Evolutionary conservation across 768 basidiomycete species (phyloP), one percentile per base, ranked within the genome.

Genomic region (Mycena capillaripes): DNA sequence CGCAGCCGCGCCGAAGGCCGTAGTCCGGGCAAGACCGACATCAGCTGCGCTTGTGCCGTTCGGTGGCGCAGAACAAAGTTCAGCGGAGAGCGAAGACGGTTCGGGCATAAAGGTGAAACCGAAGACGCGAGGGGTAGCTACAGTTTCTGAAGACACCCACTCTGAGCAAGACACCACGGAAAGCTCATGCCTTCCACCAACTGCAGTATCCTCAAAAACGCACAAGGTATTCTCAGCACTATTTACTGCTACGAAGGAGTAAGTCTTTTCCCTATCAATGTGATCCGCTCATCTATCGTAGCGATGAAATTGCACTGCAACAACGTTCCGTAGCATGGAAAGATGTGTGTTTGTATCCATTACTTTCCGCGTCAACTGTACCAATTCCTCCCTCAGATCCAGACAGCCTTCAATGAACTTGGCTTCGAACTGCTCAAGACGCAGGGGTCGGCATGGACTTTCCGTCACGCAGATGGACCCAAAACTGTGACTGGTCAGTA

Each of bases 401-500:
- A n/a, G 30, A 19, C 52, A 2, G 42, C 69, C 1, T 70, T 70
- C 16, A 38, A 36, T 11, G 40, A 62, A 23, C 27, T 70, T 32
- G 56, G 48, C 0, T 70, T 70, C 21, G n/a, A 14, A 34, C 55
- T 64, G 21, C 19, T 29, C 38, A 64, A 70, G 40, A 42, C 34
- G 1, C 62, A 56, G 19, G 69, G 69, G 3, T 70, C 69, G 10
- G 69, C 69, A 19, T 70, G 69, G 69, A 70, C 61, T 2, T 64
- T 70, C 46, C 44, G 27, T 10, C 69, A 70, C 30, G 29, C 56
- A 21, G 69, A 70, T 14, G 55, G 62, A 6, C 56, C 6, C 1
- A 38, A 25, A 4, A 64, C 25, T 32, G 56, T 70, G 11, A 69
- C 60, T 25, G 53, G 68, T 63, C 25, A 40, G 68, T 50, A 4